Percentiles rank a stretch among this genome's conserved stretches.
Evolutionary conservation across 176 grass and related monocot genomes (phyloP).

Genomic region (Puya raimondii): DNA sequence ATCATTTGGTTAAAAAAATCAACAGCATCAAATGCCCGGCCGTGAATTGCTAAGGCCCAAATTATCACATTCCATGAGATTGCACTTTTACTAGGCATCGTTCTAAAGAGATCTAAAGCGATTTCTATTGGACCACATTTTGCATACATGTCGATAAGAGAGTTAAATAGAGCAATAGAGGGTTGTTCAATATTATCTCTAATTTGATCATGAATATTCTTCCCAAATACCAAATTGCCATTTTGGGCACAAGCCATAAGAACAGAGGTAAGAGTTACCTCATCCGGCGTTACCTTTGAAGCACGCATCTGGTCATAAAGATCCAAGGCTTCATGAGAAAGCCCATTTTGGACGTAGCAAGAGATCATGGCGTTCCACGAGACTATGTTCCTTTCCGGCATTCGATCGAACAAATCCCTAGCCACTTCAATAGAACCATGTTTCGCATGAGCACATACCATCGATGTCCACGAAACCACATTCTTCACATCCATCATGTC

Average conservation of each 20-base stretch:
- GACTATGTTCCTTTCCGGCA: conserved; percentile 28
- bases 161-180: conserved; percentile 25
- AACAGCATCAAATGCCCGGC: conserved; percentile 23
- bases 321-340: conserved; percentile 23
- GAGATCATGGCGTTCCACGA: conserved; percentile 51
- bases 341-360: conserved; percentile 31
- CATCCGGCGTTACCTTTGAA: conserved; percentile 26
- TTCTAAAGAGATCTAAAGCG: conserved; percentile 26
- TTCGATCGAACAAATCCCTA: conserved; percentile 32
- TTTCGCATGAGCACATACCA: conserved; percentile 31
- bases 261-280: conserved; percentile 26
- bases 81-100: conserved; percentile 22
- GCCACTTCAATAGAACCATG: conserved; percentile 24
- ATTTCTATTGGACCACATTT: conserved; percentile 39
- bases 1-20: conserved; percentile 37
- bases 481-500: conserved; percentile 30
- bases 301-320: conserved; percentile 30
- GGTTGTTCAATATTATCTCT: conserved; percentile 2
- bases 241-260: conserved; percentile 32
- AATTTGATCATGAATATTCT: conserved; percentile 21
- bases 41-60: conserved; percentile 37
- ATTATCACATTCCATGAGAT: conserved; percentile 51
- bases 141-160: conserved; percentile 46
- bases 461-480: conserved; percentile 33
- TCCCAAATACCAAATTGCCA: conserved; percentile 28